Evolutionary conservation across 176 grass and related monocot genomes (phyloP).

Genomic region (Oryza brachyantha): DNA sequence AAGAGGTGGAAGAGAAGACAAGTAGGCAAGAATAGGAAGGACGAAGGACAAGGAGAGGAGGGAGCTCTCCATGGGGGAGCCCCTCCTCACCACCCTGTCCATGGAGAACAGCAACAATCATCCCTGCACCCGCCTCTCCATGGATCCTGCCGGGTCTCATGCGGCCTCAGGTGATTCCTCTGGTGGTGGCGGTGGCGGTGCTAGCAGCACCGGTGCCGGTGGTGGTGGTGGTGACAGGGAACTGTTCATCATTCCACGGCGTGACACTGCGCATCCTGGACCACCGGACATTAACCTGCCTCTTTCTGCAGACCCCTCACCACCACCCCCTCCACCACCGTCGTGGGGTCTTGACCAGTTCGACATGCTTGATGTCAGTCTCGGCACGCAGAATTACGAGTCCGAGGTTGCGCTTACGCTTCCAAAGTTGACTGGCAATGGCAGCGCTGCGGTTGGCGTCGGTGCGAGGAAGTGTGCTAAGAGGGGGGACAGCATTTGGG

Average conservation of each 20-base stretch:
- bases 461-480: constrained; percentile 48
- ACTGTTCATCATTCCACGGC: constrained; percentile 41
- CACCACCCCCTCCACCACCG: background rate
- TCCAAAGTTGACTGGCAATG: constrained; percentile 35
- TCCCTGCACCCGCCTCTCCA: constrained; percentile 71
- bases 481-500: constrained; percentile 72
- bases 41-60: constrained; percentile 53
- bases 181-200: background rate
- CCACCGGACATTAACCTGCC: constrained; percentile 74
- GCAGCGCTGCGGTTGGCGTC: constrained; percentile 6
- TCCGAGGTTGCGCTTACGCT: constrained; percentile 47
- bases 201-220: background rate
- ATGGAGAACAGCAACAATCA: constrained; percentile 64
- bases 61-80: constrained; percentile 59
- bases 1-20: background rate
- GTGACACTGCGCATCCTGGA: constrained; percentile 10
- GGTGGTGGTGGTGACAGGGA: constrained; percentile 32
- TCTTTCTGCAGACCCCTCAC: constrained; percentile 47
- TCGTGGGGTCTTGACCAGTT: constrained; percentile 40
- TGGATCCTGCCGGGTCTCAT: constrained; percentile 49
- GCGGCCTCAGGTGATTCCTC: constrained; percentile 16
- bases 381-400: constrained; percentile 54
- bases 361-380: constrained; percentile 54
- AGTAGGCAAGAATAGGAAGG: constrained; percentile 32
- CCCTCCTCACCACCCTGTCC: constrained; percentile 62